A percentile compares a stretch with the other conserved stretches of the same genome.
Conservation (phyloP, 139 green algal genomes). For the Coelastrella sp. region DNA sequence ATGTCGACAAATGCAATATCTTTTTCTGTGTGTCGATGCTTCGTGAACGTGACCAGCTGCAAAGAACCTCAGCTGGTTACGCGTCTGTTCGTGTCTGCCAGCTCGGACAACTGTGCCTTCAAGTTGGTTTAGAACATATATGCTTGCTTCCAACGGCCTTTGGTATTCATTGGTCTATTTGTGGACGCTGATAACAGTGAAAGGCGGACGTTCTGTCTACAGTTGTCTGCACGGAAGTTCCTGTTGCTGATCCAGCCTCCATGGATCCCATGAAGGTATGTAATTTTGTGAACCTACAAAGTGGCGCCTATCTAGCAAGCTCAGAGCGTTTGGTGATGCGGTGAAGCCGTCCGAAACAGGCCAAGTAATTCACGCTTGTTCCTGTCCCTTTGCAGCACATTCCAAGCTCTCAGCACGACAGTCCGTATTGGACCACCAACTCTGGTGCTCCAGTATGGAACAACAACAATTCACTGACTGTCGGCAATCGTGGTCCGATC, state of each 20-base stretch:
- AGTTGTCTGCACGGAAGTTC: not conserved
- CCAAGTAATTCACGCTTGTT: not conserved
- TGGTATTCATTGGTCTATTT: not conserved
- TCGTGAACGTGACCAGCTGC: too few relatives aligned
- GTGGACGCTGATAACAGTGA: not conserved
- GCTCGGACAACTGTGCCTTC: not conserved
- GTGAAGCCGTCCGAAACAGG: not conserved
- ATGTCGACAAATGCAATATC: too few relatives aligned
- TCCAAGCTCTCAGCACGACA: conserved; percentile 53
- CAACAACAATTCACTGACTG: conserved; percentile 93
- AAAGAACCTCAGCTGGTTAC: not conserved
- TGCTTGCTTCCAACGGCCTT: not conserved
- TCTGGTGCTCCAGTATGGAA: conserved; percentile 91
- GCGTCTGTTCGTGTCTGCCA: not conserved
- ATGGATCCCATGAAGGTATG: conserved; percentile 43
- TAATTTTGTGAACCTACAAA: not conserved
- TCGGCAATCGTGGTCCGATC: conserved; percentile 71
- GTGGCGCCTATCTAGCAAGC: not conserved
- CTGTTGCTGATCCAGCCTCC: not conserved
- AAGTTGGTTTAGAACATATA: not conserved
- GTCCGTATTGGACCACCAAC: conserved; percentile 93
- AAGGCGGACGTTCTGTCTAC: not conserved
- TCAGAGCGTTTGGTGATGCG: not conserved
- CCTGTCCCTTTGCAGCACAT: conserved; percentile 20
- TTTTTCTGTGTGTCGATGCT: too few relatives aligned